Conservation (phyloP, 23 red algal species). For the Chondrus crispus region DNA sequence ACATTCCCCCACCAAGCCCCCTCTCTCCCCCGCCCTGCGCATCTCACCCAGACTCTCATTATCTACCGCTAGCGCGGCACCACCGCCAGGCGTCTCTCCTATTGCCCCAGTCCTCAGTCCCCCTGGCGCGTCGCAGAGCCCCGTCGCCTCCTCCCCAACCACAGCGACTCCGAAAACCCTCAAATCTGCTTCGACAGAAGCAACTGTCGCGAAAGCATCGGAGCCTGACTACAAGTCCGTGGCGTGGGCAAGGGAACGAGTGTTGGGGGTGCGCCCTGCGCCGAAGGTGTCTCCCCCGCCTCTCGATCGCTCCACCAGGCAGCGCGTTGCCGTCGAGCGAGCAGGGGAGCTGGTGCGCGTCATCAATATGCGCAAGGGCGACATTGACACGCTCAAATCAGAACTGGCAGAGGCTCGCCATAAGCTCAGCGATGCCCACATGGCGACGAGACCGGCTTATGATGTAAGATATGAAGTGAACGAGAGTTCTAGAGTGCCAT, state of each 20-base stretch:
- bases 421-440: slow-evolving; percentile 39
- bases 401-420: slow-evolving; percentile 40
- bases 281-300: slow-evolving; percentile 1
- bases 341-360: slow-evolving; percentile 5
- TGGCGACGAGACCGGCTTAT: slow-evolving; percentile 56
- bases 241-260: slow-evolving; percentile 21
- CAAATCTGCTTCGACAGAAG: neutral
- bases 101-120: neutral
- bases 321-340: slow-evolving; percentile 58
- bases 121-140: neutral
- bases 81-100: neutral
- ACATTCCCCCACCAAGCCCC: neutral
- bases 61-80: neutral
- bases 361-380: neutral
- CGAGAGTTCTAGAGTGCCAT: slow-evolving; percentile 13
- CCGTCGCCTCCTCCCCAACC: neutral
- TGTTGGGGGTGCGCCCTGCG: slow-evolving; percentile 6
- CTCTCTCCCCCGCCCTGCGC: neutral
- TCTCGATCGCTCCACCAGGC: neutral
- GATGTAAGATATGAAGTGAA: slow-evolving; percentile 41
- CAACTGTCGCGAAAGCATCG: neutral
- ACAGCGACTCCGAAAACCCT: neutral
- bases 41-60: neutral
- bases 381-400: slow-evolving; percentile 19
- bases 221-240: slow-evolving; percentile 26